Base-by-base conservation (phyloP, 306 rosid species). In the Cajanus cajan region DNA sequence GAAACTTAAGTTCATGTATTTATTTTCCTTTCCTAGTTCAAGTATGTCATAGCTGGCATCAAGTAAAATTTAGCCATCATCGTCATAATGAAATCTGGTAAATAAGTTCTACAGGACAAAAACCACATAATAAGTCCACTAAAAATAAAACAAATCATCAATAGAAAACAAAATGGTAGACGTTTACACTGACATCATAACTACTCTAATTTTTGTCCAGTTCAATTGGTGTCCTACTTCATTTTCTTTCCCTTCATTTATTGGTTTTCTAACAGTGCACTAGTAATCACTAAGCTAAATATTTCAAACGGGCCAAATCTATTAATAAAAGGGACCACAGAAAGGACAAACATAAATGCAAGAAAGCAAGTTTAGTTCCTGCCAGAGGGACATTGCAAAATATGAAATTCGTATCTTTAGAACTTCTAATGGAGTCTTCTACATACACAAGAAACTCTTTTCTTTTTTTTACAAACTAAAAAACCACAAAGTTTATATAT, bases 91-190 rank as follows among this genome's bases (percentile, higher is more conserved):
- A 64, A 55, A 58, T 77, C 55, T 16, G 8, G 40, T 36, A 45
- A 78, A 34, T 72, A 65, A 73, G 55, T 73, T 34, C 33, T 73
- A 31, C 2, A 55, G 15, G 70, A 69, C 40, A 74, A 80, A 79
- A 65, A 43, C 37, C 71, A 15, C 72, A 74, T n/a, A 79, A 74
- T 8, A 36, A 51, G 59, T 43, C 74, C 41, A 45, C 40, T 16
- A 19, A 39, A 57, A 55, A 59, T 18, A 16, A 61, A 80, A 51
- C 69, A 79, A 68, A 68, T 69, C 36, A n/a, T 51, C 50, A 45
- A 37, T 48, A 68, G 74, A 31, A 73, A 59, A 74, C 54, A 68
- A 67, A 74, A 44, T 65, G 68, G 63, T 11, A 22, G 51, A 16
- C 37, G 61, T 58, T 52, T 48, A 64, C 72, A 72, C 19, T 43